Base-by-base conservation (phyloP, 2,329 filamentous ascomycete genomes). In the Aspergillus novoparasiticus region DNA sequence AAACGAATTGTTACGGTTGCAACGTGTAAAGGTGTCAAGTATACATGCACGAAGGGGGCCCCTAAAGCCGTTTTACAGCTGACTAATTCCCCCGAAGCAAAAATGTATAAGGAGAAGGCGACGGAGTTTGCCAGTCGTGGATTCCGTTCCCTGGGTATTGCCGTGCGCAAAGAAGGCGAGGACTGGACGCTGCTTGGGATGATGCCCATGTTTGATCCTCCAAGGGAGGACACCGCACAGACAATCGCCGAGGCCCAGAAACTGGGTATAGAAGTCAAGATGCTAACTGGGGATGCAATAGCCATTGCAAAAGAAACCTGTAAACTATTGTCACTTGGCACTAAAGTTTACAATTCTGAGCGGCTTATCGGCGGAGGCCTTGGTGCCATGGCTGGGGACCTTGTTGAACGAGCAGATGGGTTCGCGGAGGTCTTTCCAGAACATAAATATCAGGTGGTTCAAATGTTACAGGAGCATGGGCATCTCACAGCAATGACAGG, bases 281-380 rank as follows among this genome's bases (percentile, higher is more conserved):
- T 92, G 90, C 83, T 92, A 75, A 93, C 90, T 75, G 90, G 90
- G 83, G 90, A 92, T 76, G 90, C 90, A 64, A 89, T 92, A 71
- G 90, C 90, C 66, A 93, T 92, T 71, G 90, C 90, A 56, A 92
- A 92, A 80, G 90, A 93, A 80, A 92, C 90, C 64, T 92, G 90
- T 84, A 91, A 91, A 80, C 92, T 92, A 88, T 84, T 92, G 71
- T 88, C 89, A 63, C 85, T 92, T 60, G 90, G 90, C 62, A 92
- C 90, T 68, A 92, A 92, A 82, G 90, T 93, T 64, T 92, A 92
- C 81, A 92, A 92, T 81, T 92, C 90, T 50, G 88, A 90, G 70
- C 90, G 89, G 80, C 85, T 93, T 65, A 91, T 92, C 69, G 88
- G 91, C 76, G 89, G 89, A 74, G 90, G 90, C 78, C 85, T 92